Percentiles rank a stretch among this genome's conserved stretches.
phyloP scores from a whole-genome alignment of 2,329 filamentous ascomycete species.

The Calonectria multiphialidica region DNA sequence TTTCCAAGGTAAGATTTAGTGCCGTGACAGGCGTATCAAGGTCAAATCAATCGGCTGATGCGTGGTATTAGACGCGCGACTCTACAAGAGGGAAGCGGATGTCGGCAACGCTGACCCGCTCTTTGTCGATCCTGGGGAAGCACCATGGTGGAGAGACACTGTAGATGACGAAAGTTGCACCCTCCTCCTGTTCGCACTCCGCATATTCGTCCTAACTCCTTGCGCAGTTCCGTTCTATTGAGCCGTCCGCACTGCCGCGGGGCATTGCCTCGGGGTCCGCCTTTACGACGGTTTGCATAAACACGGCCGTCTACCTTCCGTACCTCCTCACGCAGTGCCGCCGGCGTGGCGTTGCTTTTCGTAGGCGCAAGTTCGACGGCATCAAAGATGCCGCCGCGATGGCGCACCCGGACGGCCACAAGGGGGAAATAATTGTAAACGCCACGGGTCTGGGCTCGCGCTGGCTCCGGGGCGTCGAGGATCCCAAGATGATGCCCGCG shows the following conservation, averaged over 20 bases:
- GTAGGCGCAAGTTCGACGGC: constrained; percentile 65
- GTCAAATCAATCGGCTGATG: background rate
- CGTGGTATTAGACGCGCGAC: background rate
- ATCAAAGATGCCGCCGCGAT: constrained; percentile 66
- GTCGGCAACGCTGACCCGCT: background rate
- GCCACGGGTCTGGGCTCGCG: constrained; percentile 76
- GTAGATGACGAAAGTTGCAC: background rate
- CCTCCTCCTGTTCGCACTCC: background rate
- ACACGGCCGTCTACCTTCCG: constrained; percentile 78
- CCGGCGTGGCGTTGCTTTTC: constrained; percentile 67
- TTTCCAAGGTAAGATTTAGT: constrained; percentile 13
- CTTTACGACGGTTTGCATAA: constrained; percentile 82
- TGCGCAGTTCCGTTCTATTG: background rate
- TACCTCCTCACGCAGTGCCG: constrained; percentile 77
- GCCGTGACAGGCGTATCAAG: too few species aligned
- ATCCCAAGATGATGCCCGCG: constrained; percentile 72
- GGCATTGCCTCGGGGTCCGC: constrained; percentile 77
- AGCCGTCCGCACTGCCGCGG: background rate
- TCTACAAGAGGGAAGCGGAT: background rate
- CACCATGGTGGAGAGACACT: background rate
- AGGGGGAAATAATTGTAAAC: constrained; percentile 74
- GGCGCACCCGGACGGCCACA: constrained; percentile 39
- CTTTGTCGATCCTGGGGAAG: constrained; percentile 5
- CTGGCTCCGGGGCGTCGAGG: constrained; percentile 77
- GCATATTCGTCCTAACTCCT: background rate